A percentile compares a stretch with the other conserved stretches of the same genome.
These are phyloP conservation scores for Stemphylium lycopersici DNA, from an alignment of 2,329 filamentous ascomycete species.

Conservation along the genomic window DNA sequence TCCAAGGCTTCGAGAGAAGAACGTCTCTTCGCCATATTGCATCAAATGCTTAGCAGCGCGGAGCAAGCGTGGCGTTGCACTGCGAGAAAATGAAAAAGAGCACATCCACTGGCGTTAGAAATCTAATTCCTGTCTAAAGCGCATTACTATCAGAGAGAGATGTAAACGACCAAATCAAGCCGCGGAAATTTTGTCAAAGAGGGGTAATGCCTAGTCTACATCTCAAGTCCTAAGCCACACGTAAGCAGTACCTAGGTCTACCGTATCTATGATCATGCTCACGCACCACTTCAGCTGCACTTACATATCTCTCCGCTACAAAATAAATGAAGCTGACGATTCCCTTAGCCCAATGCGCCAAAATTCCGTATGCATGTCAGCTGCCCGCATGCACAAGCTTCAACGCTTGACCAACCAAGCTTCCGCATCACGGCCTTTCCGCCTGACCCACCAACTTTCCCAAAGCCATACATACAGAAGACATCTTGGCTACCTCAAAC, in stretches of 20 bases:
- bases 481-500: not conserved
- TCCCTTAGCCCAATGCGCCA: not conserved
- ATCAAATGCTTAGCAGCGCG: constrained; percentile 16
- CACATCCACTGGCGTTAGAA: not conserved
- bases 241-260: not conserved
- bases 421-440: not conserved
- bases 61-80: not conserved
- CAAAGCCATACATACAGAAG: constrained; percentile 3
- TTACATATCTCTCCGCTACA: not conserved
- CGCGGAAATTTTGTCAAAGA: not conserved
- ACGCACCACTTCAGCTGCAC: not conserved
- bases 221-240: not conserved
- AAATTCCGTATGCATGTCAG: constrained; percentile 24
- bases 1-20: constrained; percentile 26
- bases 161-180: not conserved
- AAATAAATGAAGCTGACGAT: not conserved
- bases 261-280: not conserved
- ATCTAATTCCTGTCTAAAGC: not conserved
- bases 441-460: constrained; percentile 5
- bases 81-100: constrained; percentile 1
- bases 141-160: not conserved
- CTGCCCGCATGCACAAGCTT: constrained; percentile 20
- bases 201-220: not conserved
- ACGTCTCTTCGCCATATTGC: constrained; percentile 24
- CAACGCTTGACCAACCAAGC: constrained; percentile 28